phyloP scores from a whole-genome alignment of 768 basidiomycete species.

The Russula sp. region DNA sequence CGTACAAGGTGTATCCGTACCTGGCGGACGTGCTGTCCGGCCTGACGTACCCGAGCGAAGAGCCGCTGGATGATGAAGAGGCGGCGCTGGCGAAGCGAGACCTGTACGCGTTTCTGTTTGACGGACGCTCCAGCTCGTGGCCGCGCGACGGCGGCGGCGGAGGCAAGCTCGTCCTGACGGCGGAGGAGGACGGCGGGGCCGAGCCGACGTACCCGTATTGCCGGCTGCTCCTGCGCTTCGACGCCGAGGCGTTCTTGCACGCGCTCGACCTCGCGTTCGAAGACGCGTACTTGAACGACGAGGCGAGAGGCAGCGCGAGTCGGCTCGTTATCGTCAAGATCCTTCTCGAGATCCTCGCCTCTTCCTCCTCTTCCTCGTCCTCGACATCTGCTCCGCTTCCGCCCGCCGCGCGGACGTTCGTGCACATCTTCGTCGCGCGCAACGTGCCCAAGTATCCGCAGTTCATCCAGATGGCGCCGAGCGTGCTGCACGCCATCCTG shows the following conservation, averaged over 20 bases:
- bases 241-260: constrained; percentile 91
- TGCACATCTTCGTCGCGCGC: too few species aligned
- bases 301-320: constrained; percentile 48
- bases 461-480: too few species aligned
- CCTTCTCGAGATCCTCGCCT: constrained; percentile 64
- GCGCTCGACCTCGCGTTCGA: constrained; percentile 93
- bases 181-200: constrained; percentile 62
- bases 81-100: constrained; percentile 62
- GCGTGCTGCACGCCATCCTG: too few species aligned
- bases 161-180: constrained; percentile 68
- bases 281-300: constrained; percentile 83
- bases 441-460: too few species aligned
- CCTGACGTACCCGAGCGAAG: constrained; percentile 79
- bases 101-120: constrained; percentile 81
- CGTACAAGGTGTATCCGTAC: constrained; percentile 91
- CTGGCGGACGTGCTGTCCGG: constrained; percentile 77
- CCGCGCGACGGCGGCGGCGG: constrained; percentile 63
- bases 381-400: too few species aligned
- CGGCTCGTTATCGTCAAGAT: constrained; percentile 81
- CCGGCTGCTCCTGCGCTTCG: constrained; percentile 76
- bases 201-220: constrained; percentile 91
- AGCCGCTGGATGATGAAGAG: constrained; percentile 59
- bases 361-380: neutral
- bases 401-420: too few species aligned
- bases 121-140: constrained; percentile 73